Conservation (phyloP, 2,329 filamentous ascomycete species). For the Clonostachys chloroleuca region DNA sequence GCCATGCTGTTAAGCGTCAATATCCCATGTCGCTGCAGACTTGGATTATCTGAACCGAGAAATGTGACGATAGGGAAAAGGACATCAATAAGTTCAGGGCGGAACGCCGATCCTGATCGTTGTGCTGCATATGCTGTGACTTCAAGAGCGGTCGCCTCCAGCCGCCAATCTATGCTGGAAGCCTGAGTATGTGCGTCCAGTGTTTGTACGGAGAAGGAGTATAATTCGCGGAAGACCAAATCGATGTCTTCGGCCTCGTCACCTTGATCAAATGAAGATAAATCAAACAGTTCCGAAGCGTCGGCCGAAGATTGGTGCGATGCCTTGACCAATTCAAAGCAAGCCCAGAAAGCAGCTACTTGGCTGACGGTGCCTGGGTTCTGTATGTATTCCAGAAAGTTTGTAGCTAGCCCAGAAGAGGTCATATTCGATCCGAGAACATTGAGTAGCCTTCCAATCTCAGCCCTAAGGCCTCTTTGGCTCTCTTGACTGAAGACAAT, state of each 20-base stretch:
- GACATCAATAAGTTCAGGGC: conserved; percentile 82
- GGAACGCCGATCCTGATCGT: conserved; percentile 63
- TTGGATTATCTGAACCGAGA: conserved; percentile 65
- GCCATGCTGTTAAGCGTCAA: conserved; percentile 80
- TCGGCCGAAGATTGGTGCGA: conserved; percentile 44
- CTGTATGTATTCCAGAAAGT: conserved; percentile 61
- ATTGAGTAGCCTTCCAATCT: conserved; percentile 53
- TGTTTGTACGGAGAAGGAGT: conserved; percentile 61
- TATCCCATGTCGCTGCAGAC: conserved; percentile 77
- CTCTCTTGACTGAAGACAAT: conserved; percentile 61
- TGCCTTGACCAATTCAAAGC: conserved; percentile 65
- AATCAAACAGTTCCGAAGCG: conserved; percentile 63
- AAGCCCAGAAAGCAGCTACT: conserved; percentile 75
- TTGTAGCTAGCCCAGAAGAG: conserved; percentile 55
- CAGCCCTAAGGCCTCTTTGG: conserved; percentile 56
- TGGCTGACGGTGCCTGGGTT: conserved; percentile 53
- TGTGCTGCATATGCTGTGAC: conserved; percentile 72
- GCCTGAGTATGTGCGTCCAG: conserved; percentile 50
- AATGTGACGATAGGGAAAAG: conserved; percentile 90
- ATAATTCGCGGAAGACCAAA: conserved; percentile 57
- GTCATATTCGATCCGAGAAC: conserved; percentile 52
- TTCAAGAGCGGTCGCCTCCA: conserved; percentile 78
- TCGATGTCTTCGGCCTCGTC: conserved; percentile 35
- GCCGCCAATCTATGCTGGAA: conserved; percentile 58
- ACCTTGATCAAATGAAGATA: conserved; percentile 25